Percentiles rank a stretch among this genome's conserved stretches.
Conservation (phyloP, 495 filamentous ascomycete species). For the Lindgomyces ingoldianus region DNA sequence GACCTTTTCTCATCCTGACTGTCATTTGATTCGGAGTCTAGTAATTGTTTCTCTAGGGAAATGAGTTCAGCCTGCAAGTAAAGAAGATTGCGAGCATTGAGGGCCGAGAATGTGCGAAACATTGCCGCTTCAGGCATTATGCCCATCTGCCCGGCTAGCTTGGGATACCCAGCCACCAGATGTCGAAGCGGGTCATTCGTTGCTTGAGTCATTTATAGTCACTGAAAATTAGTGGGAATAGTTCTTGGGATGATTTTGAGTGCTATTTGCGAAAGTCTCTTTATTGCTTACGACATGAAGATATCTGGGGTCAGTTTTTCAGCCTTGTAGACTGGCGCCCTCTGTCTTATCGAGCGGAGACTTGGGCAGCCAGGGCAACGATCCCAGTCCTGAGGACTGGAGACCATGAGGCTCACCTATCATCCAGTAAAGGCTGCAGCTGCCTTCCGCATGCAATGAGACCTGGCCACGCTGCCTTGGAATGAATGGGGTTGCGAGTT, state of each 20-base stretch:
- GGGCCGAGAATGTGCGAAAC: neutral
- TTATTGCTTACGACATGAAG: no score
- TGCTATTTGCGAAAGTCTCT: no score
- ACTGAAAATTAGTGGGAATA: no score
- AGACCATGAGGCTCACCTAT: no score
- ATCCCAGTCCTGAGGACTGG: no score
- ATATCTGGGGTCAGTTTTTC: no score
- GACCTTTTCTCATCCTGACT: neutral
- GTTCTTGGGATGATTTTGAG: no score
- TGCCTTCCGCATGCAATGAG: neutral
- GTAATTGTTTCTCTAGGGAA: neutral
- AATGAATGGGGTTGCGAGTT: neutral
- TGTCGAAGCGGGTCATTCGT: neutral
- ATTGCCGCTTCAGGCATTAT: slow-evolving; percentile 4
- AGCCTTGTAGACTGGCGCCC: no score
- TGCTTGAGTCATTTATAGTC: neutral
- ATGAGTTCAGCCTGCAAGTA: slow-evolving; percentile 5
- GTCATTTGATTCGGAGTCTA: neutral
- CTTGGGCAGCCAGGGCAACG: no score
- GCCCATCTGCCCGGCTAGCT: slow-evolving; percentile 2
- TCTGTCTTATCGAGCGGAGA: no score
- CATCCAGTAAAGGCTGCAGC: neutral
- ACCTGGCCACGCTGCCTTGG: neutral
- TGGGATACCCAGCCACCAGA: slow-evolving; percentile 13
- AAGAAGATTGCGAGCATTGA: slow-evolving; percentile 1